A percentile compares a stretch with the other conserved stretches of the same genome.
Evolutionary conservation across 208 protist species (phyloP).

Genomic region (Leishmania braziliensis): DNA sequence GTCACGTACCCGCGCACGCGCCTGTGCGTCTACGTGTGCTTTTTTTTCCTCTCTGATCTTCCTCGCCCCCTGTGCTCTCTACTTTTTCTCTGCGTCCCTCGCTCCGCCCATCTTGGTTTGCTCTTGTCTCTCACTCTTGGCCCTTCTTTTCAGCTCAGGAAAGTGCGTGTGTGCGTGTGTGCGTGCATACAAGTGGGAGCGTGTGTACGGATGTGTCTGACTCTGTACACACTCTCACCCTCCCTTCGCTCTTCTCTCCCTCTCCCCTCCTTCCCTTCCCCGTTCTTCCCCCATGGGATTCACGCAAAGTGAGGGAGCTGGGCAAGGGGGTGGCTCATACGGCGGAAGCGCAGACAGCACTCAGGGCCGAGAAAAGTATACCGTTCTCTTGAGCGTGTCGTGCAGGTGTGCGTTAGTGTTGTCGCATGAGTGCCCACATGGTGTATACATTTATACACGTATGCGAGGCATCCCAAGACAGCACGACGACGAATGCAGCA

Average conservation of each 20-base stretch:
- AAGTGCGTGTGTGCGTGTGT: neutral
- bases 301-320: neutral
- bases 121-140: neutral
- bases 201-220: neutral
- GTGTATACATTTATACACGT: conserved; percentile 11
- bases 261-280: neutral
- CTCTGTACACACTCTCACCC: neutral
- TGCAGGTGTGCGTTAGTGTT: neutral
- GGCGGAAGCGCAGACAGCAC: neutral
- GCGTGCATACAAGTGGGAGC: neutral
- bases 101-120: neutral
- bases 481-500: neutral
- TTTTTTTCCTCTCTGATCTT: neutral
- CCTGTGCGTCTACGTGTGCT: too few species aligned
- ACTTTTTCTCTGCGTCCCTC: conserved; percentile 5
- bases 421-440: neutral
- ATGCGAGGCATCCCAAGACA: neutral
- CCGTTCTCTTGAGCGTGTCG: neutral
- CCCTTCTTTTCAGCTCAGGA: neutral
- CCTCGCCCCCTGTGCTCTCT: conserved; percentile 5
- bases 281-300: neutral
- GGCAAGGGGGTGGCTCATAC: neutral
- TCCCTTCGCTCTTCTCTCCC: neutral
- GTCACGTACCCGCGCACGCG: too few species aligned
- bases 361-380: neutral